Evolutionary conservation across 129 eudicot species (phyloP), one percentile per base, ranked within the genome.

Genomic region (Silybum marianum): DNA sequence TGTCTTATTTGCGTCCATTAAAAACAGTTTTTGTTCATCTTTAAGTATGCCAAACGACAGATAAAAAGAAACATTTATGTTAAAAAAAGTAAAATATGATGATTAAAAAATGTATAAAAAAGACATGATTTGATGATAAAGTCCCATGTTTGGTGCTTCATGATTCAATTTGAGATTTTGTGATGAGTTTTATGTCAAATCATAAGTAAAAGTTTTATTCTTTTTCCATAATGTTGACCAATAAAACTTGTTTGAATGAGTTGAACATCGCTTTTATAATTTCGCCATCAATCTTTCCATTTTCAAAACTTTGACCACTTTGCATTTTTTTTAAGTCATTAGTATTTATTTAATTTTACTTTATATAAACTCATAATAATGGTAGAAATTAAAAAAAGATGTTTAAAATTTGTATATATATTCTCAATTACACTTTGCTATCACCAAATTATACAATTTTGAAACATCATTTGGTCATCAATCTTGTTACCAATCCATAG

Each of bases 231-330:
- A 72, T 32, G 76, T 82, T 82, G 80, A 75, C 80, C 85, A 68
- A 28, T 28, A 28, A 67, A 34, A 23, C 72, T 10, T 28, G 25
- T 36, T 69, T 79, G 69, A 44, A 69, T 79, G 82, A 79, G 63
- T 69, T 69, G 69, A 44, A 82, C 39, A 28, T 63, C 36, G 14
- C 73, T 42, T 72, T 73, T 24, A 8, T 40, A 67, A 21, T 24
- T 36, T 23, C 25, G 14, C 22, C 39, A 75, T 70, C 71, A 46
- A 30, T 23, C 22, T 22, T 30, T 75, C 79, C 76, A 74, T 67
- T 75, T 75, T 82, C 85, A 46, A 82, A 67, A 82, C 85, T 44
- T 75, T 82, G 70, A 75, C 85, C 80, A 68, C 85, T 81, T 75
- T 58, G 24, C 10, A 32, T 75, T 75, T 73, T 75, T 73, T 25